Conservation (phyloP, 2,329 filamentous ascomycete species). For the Scedosporium boydii region DNA sequence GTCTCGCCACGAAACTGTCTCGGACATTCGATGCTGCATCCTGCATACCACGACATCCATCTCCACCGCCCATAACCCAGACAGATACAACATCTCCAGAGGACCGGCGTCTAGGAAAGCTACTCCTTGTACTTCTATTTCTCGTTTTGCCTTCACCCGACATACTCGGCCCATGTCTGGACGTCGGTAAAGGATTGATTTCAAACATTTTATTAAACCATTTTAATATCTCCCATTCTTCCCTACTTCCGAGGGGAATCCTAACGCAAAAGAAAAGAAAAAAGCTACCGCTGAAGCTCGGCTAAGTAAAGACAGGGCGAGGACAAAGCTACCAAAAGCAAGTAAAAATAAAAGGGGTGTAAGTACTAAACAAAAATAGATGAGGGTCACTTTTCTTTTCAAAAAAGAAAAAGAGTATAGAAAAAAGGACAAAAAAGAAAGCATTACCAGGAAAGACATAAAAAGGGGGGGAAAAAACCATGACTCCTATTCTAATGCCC, state of each 20-base stretch:
- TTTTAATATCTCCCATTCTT: no score
- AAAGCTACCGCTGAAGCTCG: no score
- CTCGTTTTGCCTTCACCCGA: no score
- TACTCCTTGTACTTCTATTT: no score
- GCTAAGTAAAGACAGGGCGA: no score
- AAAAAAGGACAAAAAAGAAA: slow-evolving; percentile 6
- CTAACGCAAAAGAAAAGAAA: no score
- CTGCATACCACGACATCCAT: background rate
- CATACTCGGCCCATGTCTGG: no score
- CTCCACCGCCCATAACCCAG: background rate
- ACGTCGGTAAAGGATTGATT: no score
- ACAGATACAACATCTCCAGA: background rate
- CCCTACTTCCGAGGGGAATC: no score
- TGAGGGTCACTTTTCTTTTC: background rate
- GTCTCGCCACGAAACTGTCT: background rate
- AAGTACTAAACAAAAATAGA: slow-evolving; percentile 11
- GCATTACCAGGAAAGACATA: background rate
- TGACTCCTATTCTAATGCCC: slow-evolving; percentile 11
- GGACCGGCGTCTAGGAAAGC: no score
- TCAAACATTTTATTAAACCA: no score
- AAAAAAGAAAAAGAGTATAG: background rate
- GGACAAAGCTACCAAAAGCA: background rate
- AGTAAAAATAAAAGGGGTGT: slow-evolving; percentile 10
- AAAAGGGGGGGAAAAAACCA: background rate
- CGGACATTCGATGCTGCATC: background rate